These are phyloP conservation scores for Agrostemma githago DNA, from an alignment of 148 eudicot genomes.

Conservation along the genomic window DNA sequence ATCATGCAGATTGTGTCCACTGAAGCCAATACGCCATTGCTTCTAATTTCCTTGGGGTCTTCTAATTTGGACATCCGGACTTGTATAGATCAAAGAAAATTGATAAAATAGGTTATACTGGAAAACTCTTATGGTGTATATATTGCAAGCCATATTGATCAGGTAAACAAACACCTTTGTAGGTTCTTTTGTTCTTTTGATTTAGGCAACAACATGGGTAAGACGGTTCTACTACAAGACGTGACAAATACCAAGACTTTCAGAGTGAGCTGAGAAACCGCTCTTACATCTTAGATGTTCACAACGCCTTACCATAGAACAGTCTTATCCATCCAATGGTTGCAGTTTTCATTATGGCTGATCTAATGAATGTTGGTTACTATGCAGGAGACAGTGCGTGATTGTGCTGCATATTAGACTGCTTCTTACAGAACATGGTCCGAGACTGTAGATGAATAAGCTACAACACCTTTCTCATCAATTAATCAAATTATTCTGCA, in stretches of 20 bases:
- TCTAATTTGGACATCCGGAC: not conserved
- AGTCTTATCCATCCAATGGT: not conserved
- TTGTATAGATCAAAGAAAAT: conserved; percentile 10
- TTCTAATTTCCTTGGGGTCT: not conserved
- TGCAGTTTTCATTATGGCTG: not conserved
- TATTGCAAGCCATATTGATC: conserved; percentile 5
- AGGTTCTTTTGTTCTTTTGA: not conserved
- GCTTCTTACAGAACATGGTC: not conserved
- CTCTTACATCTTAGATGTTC: not conserved
- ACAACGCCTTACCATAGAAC: not conserved
- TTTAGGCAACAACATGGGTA: not conserved
- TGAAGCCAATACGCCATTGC: not conserved
- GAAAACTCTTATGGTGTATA: not conserved
- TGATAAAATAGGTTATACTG: not conserved
- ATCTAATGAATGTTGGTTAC: not conserved
- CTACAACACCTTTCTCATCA: not conserved
- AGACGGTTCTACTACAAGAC: not conserved
- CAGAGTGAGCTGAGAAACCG: not conserved
- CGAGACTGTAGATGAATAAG: conserved; percentile 2
- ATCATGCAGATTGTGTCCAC: not conserved
- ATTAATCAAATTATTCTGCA: not conserved
- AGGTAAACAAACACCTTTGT: conserved; percentile 14
- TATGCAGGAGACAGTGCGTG: not conserved
- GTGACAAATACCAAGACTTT: not conserved
- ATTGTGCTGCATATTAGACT: not conserved